Base-by-base conservation (phyloP, 2,329 filamentous ascomycete genomes). In the Zasmidium angulare region DNA sequence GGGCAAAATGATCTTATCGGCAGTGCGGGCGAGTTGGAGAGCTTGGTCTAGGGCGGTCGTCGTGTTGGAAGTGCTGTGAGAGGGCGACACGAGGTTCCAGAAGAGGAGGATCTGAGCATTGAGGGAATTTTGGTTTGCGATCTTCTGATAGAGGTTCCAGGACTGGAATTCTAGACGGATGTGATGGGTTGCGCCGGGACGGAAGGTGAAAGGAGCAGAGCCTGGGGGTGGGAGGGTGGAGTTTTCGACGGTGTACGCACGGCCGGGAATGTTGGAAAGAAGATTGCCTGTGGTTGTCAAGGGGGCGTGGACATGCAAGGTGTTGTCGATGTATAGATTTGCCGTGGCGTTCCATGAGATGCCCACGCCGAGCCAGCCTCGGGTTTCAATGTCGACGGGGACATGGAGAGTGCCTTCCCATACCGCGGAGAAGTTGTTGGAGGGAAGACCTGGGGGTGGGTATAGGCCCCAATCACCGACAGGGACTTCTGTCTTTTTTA, bases 131-230 rank as follows among this genome's bases (percentile, higher is more conserved):
- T 26, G 23, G 23, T 63, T 63, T 14, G 56, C 59, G 47, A 61
- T 49, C 46, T 63, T 63, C 47, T 62, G 55, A 49, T 63, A 63
- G 46, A 63, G 50, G 40, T 63, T 63, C 55, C 56, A 63, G 29
- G 56, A 57, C 47, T 54, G 52, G 36, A 63, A 62, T 50, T 63
- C 62, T 19, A 63, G 59, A 4, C 56, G 48, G 50, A 63, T 53
- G 11, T 59, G 55, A 19, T 63, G 62, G 20, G 9, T 61, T 2
- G 59, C 56, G 24, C 62, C 59, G 21, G 62, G 62, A 2, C 21
- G 21, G 51, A 63, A 63, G 12, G 50, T 50, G 47, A 63, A 63
- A 1, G 59, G 50, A 2, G 29, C 52, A 6, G 62, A 63, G 24
- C 62, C 62, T 14, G 62, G 62, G 19, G 62, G 62, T 7, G 62